Evolutionary conservation across 306 rosid genomes (phyloP).

Genomic region (Medicago ruthenica): DNA sequence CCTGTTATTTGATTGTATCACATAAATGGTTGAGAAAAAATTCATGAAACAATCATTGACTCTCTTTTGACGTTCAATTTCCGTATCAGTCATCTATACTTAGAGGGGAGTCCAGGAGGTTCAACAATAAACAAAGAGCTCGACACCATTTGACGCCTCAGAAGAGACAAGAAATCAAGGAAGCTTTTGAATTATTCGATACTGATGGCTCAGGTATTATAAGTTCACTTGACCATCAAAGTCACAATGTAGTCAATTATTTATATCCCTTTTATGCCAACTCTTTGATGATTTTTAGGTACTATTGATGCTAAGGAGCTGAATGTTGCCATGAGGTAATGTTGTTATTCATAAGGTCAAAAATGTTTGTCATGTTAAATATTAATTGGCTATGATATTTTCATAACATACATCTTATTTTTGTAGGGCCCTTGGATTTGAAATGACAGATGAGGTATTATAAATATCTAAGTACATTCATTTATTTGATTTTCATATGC

Average conservation of each 20-base stretch:
- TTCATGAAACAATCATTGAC: conserved; percentile 6
- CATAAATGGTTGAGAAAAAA: not conserved
- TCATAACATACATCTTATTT: conserved; percentile 35
- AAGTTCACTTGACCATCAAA: conserved; percentile 23
- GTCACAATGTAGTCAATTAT: not conserved
- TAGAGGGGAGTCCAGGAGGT: conserved; percentile 66
- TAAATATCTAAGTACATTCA: not conserved
- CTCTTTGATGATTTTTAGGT: conserved; percentile 54
- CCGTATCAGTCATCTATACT: conserved; percentile 58
- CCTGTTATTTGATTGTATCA: conserved; percentile 1
- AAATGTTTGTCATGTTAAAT: conserved; percentile 2
- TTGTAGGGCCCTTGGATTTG: conserved; percentile 96
- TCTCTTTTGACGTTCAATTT: conserved; percentile 32
- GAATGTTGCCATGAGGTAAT: conserved; percentile 95
- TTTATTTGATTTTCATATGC: not conserved
- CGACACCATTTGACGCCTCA: conserved; percentile 72
- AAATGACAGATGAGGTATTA: conserved; percentile 61
- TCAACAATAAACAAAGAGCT: conserved; percentile 60
- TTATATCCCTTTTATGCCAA: not conserved
- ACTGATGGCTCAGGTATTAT: conserved; percentile 89
- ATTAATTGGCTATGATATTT: conserved; percentile 28
- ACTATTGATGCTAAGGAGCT: conserved; percentile 92
- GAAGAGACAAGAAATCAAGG: conserved; percentile 86
- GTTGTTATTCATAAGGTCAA: conserved; percentile 23
- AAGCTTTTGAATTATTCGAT: conserved; percentile 91